Evolutionary conservation across 345 rosid species (phyloP).

Genomic region (Heritiera fomes): DNA sequence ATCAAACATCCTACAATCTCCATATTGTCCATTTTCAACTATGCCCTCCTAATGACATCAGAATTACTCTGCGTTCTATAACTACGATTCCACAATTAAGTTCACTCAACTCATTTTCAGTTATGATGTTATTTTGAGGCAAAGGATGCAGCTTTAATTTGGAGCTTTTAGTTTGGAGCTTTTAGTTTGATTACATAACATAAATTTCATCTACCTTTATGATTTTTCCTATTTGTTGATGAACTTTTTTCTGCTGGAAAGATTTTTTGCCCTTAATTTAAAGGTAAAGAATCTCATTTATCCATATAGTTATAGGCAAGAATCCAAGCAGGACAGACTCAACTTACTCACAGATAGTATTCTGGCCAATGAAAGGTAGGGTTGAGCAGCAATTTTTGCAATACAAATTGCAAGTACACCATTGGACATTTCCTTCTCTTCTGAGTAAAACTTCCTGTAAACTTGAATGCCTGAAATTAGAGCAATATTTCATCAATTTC

Average conservation of each 20-base stretch:
- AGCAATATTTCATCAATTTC: too few species aligned
- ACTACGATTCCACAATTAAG: background rate
- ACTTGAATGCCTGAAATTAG: too few species aligned
- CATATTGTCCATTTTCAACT: background rate
- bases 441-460: too few species aligned
- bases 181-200: background rate
- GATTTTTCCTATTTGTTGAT: background rate
- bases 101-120: background rate
- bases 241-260: background rate
- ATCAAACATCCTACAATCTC: background rate
- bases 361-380: too few species aligned
- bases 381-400: too few species aligned
- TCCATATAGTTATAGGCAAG: background rate
- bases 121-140: background rate
- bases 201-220: background rate
- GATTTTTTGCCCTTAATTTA: background rate
- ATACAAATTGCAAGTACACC: too few species aligned
- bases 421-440: too few species aligned
- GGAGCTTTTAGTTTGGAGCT: background rate
- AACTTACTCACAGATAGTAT: too few species aligned
- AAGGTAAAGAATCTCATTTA: background rate
- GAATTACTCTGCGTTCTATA: background rate
- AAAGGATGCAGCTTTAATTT: background rate
- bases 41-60: background rate
- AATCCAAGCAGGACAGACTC: background rate